Percentiles rank a stretch among this genome's conserved stretches.
phyloP scores from a whole-genome alignment of 1,284 basidiomycete genomes.

The Ceratobasidium sp. region DNA sequence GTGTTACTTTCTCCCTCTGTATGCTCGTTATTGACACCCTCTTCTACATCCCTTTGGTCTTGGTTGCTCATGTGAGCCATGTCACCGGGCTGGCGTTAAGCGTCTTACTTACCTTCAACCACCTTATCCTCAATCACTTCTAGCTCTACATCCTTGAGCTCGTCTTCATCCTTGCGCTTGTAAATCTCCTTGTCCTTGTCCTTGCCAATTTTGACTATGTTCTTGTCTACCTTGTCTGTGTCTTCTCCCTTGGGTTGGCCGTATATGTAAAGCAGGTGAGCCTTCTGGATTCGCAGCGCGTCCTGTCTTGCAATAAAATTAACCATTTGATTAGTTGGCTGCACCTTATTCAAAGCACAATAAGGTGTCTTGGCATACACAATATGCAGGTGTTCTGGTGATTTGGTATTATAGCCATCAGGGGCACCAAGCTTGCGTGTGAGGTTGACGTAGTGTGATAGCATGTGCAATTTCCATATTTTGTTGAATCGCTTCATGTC shows the following conservation, averaged over 20 bases:
- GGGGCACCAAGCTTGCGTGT: constrained; percentile 34
- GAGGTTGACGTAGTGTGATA: constrained; percentile 44
- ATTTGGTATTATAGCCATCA: constrained; percentile 42
- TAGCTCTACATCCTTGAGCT: too few species aligned
- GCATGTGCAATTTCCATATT: constrained; percentile 56
- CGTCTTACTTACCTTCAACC: background rate
- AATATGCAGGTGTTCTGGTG: constrained; percentile 44
- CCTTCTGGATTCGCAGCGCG: too few species aligned
- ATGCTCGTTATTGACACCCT: background rate
- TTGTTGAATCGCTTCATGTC: background rate
- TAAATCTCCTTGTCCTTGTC: background rate
- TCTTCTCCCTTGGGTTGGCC: background rate
- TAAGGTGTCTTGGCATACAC: constrained; percentile 36
- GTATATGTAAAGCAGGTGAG: background rate
- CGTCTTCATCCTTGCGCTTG: background rate
- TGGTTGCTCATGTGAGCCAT: too few species aligned
- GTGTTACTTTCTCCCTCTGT: too few species aligned
- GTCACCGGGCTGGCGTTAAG: too few species aligned
- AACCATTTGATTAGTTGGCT: constrained; percentile 25
- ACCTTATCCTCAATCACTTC: background rate
- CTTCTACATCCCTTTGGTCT: too few species aligned
- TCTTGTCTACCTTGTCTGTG: background rate
- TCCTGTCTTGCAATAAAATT: too few species aligned
- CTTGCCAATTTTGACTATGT: background rate
- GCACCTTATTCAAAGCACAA: constrained; percentile 19